phyloP scores from a whole-genome alignment of 2,329 filamentous ascomycete species.

The Fusarium sp. region DNA sequence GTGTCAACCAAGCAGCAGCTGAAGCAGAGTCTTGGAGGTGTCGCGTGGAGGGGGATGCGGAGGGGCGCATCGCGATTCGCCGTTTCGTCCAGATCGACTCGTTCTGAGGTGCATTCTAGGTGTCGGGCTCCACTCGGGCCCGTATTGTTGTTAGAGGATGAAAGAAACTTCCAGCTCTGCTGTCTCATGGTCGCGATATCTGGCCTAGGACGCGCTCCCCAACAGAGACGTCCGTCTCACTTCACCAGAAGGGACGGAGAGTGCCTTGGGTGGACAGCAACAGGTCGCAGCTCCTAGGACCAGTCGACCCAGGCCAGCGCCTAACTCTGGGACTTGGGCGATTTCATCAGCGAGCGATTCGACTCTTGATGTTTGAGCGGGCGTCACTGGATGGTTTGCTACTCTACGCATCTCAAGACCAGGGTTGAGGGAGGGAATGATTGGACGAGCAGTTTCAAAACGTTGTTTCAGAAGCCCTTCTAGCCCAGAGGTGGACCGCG shows the following conservation, averaged over 20 bases:
- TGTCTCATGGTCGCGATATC: conserved; percentile 43
- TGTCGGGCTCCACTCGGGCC: conserved; percentile 23
- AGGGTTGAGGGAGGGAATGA: conserved; percentile 36
- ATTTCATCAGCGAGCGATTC: conserved; percentile 37
- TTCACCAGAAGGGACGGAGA: conserved; percentile 17
- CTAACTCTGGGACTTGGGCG: conserved; percentile 31
- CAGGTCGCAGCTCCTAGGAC: conserved; percentile 28
- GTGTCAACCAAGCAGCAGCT: conserved; percentile 21
- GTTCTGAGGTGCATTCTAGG: conserved; percentile 10
- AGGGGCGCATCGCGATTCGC: conserved; percentile 26
- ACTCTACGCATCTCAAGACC: conserved; percentile 34
- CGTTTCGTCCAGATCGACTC: conserved; percentile 25
- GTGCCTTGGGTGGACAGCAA: conserved; percentile 19
- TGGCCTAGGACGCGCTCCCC: conserved; percentile 31
- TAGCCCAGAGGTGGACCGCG: neutral
- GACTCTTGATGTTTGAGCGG: conserved; percentile 21
- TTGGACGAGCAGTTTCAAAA: conserved; percentile 38
- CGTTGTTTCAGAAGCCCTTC: conserved; percentile 40
- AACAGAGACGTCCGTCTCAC: conserved; percentile 28
- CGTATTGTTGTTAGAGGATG: conserved; percentile 9
- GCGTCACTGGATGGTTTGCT: conserved; percentile 21
- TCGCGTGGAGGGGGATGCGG: conserved; percentile 14
- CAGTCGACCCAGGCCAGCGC: conserved; percentile 38
- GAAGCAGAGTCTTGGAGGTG: conserved; percentile 14
- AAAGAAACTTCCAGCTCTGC: conserved; percentile 22